phyloP scores from a whole-genome alignment of 257 asterid genomes.

The Lavandula angustifolia region DNA sequence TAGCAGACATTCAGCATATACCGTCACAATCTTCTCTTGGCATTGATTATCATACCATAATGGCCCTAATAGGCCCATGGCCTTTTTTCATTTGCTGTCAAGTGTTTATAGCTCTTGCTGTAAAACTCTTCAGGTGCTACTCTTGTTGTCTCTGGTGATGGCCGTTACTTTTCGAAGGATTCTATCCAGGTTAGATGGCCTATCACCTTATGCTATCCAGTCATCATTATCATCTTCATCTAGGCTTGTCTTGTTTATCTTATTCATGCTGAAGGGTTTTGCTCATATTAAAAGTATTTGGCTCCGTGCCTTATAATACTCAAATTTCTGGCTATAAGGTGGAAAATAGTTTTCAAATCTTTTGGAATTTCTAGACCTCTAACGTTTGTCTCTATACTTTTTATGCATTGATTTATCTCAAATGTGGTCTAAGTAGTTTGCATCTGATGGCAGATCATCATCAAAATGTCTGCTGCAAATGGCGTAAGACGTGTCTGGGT shows the following conservation, averaged over 20 bases:
- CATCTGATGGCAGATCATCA: slow-evolving; percentile 65
- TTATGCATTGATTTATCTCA: slow-evolving; percentile 17
- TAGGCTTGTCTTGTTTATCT: slow-evolving; percentile 10
- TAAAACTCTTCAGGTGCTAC: slow-evolving; percentile 68
- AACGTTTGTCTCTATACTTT: slow-evolving; percentile 15
- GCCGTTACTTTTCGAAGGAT: slow-evolving; percentile 92
- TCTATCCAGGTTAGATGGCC: slow-evolving; percentile 68
- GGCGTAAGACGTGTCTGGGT: slow-evolving; percentile 97
- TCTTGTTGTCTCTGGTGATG: slow-evolving; percentile 98
- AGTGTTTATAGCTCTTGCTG: slow-evolving; percentile 28
- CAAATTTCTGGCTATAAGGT: slow-evolving; percentile 5
- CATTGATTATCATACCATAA: too few species aligned
- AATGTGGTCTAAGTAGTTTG: slow-evolving; percentile 18
- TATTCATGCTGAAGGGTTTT: not conserved
- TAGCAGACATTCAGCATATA: too few species aligned
- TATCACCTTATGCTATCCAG: slow-evolving; percentile 21
- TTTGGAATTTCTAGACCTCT: not conserved
- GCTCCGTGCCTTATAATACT: not conserved
- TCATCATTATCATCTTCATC: slow-evolving; percentile 3
- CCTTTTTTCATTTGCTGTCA: too few species aligned
- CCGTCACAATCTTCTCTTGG: too few species aligned
- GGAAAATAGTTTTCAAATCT: slow-evolving; percentile 1
- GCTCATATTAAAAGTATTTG: slow-evolving; percentile 9
- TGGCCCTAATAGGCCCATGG: too few species aligned
- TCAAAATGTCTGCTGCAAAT: slow-evolving; percentile 94